These are phyloP conservation scores for Iberis pinnata DNA, from an alignment of 345 rosid genomes.

Conservation along the genomic window DNA sequence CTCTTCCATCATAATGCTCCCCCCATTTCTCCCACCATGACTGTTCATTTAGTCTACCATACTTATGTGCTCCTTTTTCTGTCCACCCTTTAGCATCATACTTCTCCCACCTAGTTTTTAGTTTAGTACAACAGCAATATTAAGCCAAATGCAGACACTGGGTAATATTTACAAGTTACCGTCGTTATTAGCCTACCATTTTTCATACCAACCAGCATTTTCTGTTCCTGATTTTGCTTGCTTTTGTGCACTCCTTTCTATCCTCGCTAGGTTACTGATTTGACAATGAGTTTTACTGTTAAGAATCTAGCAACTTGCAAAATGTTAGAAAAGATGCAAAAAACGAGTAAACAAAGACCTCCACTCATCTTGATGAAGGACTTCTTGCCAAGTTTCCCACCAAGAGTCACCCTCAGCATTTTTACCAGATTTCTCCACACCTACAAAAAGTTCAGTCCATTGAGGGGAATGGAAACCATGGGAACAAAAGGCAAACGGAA, in stretches of 20 bases:
- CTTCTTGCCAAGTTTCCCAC: constrained; percentile 99
- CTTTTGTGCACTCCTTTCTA: constrained; percentile 98
- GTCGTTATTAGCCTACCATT: constrained; percentile 76
- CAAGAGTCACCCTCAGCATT: constrained; percentile 95
- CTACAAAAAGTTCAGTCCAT: constrained; percentile 36
- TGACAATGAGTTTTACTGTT: background rate
- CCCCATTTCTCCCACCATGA: constrained; percentile 99
- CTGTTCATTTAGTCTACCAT: constrained; percentile 90
- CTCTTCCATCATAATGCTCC: constrained; percentile 96
- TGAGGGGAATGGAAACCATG: background rate
- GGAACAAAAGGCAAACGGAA: background rate
- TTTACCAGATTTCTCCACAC: constrained; percentile 96
- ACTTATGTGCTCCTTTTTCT: constrained; percentile 97
- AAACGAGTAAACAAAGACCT: constrained; percentile 44
- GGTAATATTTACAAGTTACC: constrained; percentile 2
- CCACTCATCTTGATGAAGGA: constrained; percentile 98
- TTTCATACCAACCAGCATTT: constrained; percentile 98
- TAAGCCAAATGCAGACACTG: background rate
- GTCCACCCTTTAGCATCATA: constrained; percentile 99
- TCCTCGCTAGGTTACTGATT: constrained; percentile 85
- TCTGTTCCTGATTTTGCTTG: constrained; percentile 93
- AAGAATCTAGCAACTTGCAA: constrained; percentile 11
- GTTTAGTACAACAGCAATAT: constrained; percentile 6
- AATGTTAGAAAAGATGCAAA: background rate
- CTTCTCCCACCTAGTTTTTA: constrained; percentile 87